Base-by-base conservation (phyloP, 2,329 filamentous ascomycete genomes). In the Trichoderma simmonsii region DNA sequence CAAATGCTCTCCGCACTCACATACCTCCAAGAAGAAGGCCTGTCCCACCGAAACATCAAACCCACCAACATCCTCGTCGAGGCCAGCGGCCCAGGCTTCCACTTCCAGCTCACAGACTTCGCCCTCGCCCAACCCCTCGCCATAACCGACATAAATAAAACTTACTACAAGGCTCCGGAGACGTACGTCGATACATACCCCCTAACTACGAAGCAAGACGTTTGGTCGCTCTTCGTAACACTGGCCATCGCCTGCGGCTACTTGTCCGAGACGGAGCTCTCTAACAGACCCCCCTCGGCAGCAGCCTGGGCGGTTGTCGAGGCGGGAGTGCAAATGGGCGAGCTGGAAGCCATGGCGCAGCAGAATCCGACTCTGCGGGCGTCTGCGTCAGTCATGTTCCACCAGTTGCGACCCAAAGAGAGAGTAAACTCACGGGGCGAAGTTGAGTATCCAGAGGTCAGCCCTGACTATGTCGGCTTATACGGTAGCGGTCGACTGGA, bases 1-100 rank as follows among this genome's bases (percentile, higher is more conserved):
- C 65, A 68, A 34, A 59, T 68, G 65, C 65, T 68, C 24, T 68
- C 65, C 1, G 65, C 54, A 8, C 54, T 68, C 65, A 59, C 34
- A 12, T 68, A 32, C 11, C 65, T 68, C 65, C 51, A 68, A 30
- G 51, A 43, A 7, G 65, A 59, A 28, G 65, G 65, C 11, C 30
- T 68, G 3, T 59, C 24, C 18, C 65, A 68, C 26, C 24, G 54
- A 14, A 43, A 59, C 54, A 24, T 68, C 65, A 68, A 68, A 18
- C 65, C 65, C 34, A 48, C 24, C 24, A 68, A 68, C 24, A 30
- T 68, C 32, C 54, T 68, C 15, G 65, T 68, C 32, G 54, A 68
- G 21, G 5, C 32, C 32, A 43, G 4, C 30, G 57, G 21, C 2
- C 11, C 4, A 24, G 34, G 54, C 34, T 60, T 32, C 54, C 14